Evolutionary conservation across 163 green algal genomes (phyloP).

Genomic region (Scenedesmus sp.): DNA sequence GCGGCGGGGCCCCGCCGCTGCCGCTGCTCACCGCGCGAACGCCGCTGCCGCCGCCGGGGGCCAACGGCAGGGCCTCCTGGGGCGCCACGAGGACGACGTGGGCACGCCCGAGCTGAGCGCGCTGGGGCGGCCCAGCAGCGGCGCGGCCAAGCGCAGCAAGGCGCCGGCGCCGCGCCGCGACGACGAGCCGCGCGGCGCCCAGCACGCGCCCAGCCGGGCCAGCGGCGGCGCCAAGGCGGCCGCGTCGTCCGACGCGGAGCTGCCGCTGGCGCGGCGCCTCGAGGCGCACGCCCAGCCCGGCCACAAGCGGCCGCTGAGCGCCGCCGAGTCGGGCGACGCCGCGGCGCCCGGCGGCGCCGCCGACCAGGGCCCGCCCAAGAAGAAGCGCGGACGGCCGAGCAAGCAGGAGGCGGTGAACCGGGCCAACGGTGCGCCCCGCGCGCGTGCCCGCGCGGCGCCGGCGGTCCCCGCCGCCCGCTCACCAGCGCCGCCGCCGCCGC

Average conservation of each 20-base stretch:
- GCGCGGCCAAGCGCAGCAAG: not conserved
- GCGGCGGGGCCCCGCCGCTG: too few relatives aligned
- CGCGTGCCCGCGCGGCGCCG: not conserved
- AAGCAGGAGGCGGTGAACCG: not conserved
- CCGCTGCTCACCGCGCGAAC: too few relatives aligned
- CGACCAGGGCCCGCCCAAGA: conserved; percentile 12
- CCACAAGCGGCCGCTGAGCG: conserved; percentile 4
- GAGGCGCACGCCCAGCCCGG: too few relatives aligned
- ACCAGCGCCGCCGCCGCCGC: not conserved
- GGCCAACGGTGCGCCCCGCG: not conserved
- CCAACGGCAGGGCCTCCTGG: too few relatives aligned
- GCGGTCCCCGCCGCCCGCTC: too few relatives aligned
- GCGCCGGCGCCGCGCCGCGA: too few relatives aligned
- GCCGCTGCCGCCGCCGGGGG: too few relatives aligned
- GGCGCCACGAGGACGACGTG: too few relatives aligned
- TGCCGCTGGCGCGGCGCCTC: not conserved
- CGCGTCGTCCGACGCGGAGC: not conserved
- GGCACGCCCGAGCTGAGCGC: too few relatives aligned
- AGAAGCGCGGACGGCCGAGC: not conserved
- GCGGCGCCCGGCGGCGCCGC: not conserved
- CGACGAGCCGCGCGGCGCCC: too few relatives aligned
- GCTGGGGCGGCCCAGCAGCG: not conserved
- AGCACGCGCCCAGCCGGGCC: too few relatives aligned
- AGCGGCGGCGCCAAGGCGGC: not conserved
- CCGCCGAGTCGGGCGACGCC: too few relatives aligned